A percentile compares a stretch with the other conserved stretches of the same genome.
Evolutionary conservation across 2,329 filamentous ascomycete species (phyloP).

Genomic region (Penicillium decumbens): DNA sequence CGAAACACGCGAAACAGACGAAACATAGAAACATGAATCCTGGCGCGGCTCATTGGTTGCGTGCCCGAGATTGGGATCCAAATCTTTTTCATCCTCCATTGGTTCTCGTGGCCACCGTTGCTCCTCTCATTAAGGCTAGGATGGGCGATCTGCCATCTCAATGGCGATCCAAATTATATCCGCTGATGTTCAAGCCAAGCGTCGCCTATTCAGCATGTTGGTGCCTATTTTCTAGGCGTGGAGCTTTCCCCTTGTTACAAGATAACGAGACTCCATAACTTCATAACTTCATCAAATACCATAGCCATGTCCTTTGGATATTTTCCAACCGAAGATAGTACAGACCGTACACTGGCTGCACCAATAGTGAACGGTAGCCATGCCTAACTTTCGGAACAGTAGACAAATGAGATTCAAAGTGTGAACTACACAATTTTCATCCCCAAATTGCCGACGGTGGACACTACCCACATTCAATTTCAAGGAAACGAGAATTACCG

Average conservation of each 20-base stretch:
- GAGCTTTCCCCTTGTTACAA: background rate
- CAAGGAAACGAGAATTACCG: constrained; percentile 14
- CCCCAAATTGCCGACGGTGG: constrained; percentile 3
- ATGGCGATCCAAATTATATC: constrained; percentile 15
- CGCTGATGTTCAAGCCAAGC: background rate
- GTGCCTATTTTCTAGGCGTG: background rate
- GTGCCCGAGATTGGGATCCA: background rate
- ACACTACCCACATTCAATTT: constrained; percentile 14
- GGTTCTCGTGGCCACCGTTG: background rate
- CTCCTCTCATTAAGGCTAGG: background rate
- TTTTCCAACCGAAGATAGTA: too few species aligned
- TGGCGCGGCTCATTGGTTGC: background rate
- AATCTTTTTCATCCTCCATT: background rate
- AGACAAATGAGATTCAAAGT: background rate
- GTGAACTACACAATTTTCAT: background rate
- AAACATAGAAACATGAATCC: background rate
- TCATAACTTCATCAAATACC: background rate
- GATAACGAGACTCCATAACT: background rate
- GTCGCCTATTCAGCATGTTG: background rate
- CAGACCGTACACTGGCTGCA: too few species aligned
- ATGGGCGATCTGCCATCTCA: constrained; percentile 7
- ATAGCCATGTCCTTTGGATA: too few species aligned
- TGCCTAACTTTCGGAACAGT: background rate
- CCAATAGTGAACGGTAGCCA: background rate
- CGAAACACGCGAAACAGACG: constrained; percentile 2